These are phyloP conservation scores for Neurospora sp. DNA, from an alignment of 2,329 filamentous ascomycete genomes.

Conservation along the genomic window DNA sequence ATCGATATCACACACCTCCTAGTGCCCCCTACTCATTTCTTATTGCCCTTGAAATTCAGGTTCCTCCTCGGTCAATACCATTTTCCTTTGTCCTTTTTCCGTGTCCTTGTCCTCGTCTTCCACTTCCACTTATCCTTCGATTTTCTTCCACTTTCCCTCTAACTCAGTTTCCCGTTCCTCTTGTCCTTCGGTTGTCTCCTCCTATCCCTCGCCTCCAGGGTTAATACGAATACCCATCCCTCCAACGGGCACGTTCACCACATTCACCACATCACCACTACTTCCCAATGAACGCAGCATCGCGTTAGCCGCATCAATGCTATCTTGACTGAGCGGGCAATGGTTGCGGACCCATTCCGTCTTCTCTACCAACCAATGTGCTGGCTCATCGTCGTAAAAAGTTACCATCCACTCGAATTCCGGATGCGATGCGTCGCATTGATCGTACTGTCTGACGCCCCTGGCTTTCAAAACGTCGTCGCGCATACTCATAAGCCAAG, in stretches of 20 bases:
- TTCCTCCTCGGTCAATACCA: neutral
- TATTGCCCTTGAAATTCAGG: neutral
- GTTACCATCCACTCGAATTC: neutral
- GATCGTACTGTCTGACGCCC: neutral
- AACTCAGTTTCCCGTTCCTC: neutral
- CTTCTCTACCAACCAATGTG: neutral
- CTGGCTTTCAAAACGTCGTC: conserved; percentile 13
- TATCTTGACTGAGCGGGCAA: neutral
- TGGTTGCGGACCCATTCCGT: neutral
- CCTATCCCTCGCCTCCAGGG: neutral
- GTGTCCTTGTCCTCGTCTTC: neutral
- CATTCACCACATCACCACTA: neutral
- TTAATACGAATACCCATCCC: neutral
- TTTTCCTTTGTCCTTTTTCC: neutral
- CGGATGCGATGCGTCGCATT: neutral
- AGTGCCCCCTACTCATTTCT: neutral
- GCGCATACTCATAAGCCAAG: conserved; percentile 17
- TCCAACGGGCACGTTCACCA: neutral
- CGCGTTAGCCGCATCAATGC: neutral
- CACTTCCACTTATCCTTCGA: neutral
- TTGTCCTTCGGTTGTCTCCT: neutral
- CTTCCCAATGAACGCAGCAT: neutral
- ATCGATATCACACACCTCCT: neutral
- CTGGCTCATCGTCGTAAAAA: neutral
- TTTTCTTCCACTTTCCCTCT: neutral